Evolutionary conservation across 2,329 filamentous ascomycete genomes (phyloP).

Genomic region (Colletotrichum echinochloae): DNA sequence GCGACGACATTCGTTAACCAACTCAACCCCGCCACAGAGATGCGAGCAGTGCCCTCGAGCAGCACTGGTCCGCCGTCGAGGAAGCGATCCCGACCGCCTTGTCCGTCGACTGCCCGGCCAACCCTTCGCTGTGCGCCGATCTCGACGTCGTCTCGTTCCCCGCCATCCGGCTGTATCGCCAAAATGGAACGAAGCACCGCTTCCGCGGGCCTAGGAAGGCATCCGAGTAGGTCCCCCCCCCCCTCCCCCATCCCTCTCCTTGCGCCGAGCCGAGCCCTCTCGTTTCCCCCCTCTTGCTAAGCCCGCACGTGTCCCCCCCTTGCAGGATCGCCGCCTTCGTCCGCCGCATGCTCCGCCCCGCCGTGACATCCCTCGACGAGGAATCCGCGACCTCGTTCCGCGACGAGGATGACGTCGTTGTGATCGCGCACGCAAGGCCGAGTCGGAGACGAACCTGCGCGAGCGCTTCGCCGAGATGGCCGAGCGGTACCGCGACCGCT

Average conservation of each 20-base stretch:
- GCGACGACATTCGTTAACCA: background rate
- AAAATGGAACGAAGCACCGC: constrained; percentile 48
- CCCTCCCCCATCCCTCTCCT: too few species aligned
- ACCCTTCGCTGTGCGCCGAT: constrained; percentile 54
- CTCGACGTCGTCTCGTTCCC: constrained; percentile 59
- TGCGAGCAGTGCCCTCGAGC: constrained; percentile 49
- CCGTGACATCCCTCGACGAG: constrained; percentile 45
- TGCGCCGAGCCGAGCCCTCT: too few species aligned
- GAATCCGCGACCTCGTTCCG: constrained; percentile 50
- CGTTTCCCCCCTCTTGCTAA: constrained; percentile 40
- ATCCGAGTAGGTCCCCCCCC: constrained; percentile 48
- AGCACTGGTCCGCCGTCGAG: constrained; percentile 50
- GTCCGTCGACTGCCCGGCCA: constrained; percentile 56
- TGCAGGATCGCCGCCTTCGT: constrained; percentile 48
- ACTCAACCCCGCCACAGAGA: constrained; percentile 45
- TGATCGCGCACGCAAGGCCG: constrained; percentile 54
- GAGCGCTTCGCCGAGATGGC: constrained; percentile 51
- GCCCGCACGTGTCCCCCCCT: background rate
- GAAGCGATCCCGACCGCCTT: constrained; percentile 44
- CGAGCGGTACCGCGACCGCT: constrained; percentile 53
- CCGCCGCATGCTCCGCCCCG: constrained; percentile 46
- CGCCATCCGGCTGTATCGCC: constrained; percentile 57
- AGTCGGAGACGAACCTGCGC: constrained; percentile 46
- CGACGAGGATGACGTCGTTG: constrained; percentile 55
- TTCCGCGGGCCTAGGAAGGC: constrained; percentile 59